Evolutionary conservation across 129 eudicot species (phyloP), one percentile per base, ranked within the genome.

Genomic region (Dittrichia graveolens): DNA sequence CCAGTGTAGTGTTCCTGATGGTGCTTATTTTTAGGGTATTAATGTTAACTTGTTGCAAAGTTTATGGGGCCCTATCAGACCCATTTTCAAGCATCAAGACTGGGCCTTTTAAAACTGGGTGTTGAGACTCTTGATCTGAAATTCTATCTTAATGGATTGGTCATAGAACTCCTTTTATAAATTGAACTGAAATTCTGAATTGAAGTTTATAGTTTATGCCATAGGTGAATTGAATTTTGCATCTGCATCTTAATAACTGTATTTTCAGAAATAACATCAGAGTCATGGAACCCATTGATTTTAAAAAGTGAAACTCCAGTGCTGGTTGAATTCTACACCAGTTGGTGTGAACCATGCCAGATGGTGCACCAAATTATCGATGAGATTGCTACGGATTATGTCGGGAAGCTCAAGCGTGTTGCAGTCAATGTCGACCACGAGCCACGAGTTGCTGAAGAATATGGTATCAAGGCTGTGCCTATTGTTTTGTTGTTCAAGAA

Each of bases 271-370:
- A 83, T 86, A 50, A 89, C 88, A 11, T 63, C 77, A n/a, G 69
- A 84, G 43, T 87, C 98, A 45, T 92, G 98, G 98, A 89, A 92
- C 67, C 82, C 80, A 3, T 74, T 77, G 71, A 80, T 92, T 16
- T 46, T 89, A 35, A 71, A 74, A 37, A 89, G 89, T 41, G 87
- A 89, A 18, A 60, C 55, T 3, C 96, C 89, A 4, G 98, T 92
- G 15, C 86, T 92, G 0, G 98, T 92, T 13, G 90, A 87, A 82
- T 89, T 92, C 79, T 82, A 89, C 48, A 90, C 92, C 40, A 92
- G 84, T 44, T 89, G 98, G 96, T 89, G 96, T 65, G 98, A 91
- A 15, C 96, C 98, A 10, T 89, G 98, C 77, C 73, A 81, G 61
- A 92, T 89, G 95, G 96, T 87, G 61, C 90, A 85, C 70, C 81